Base-by-base conservation (phyloP, 257 asterid genomes). In the Jacaranda mimosifolia region DNA sequence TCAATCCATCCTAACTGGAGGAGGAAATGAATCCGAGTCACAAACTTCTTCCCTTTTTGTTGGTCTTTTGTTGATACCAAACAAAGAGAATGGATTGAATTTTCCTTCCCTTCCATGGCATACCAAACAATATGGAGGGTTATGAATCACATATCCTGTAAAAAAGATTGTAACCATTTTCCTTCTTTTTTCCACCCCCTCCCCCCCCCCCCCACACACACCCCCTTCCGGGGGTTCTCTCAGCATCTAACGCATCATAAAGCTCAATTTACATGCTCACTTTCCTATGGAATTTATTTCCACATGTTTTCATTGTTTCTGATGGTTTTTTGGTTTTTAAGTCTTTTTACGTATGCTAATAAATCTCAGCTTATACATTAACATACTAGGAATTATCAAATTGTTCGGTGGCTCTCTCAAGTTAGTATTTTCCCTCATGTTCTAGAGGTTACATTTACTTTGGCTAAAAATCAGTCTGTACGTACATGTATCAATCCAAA, bases 381-480 rank as follows among this genome's bases (percentile, higher is more conserved):
- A 10, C 11, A 51, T n/a, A 9, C 32, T 58, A 43, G 45, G 46
- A 19, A 35, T 40, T 36, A 64, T 36, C 38, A 72, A 35, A 57
- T 43, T 45, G 36, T 58, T 36, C 38, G 45, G 75, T 69, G 57
- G 58, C 75, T 40, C 80, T 52, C 40, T 17, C 39, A 43, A 57
- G 48, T 52, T 70, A 70, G 36, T 11, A 63, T 9, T 68, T 67
- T 43, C 39, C 48, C 63, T 77, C 45, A 77, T 35, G n/a, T 77
- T 45, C 2, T 58, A 18, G 18, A 58, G 52, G 69, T 46, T 18
- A 46, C 14, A 69, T 77, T 70, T 19, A 59, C 63, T 65, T 58
- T 17, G 43, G 55, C 45, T 11, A 77, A 62, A 21, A 48, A 36
- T 56, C 18, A 55, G 55, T 55, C 32, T 8, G 9, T 38, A 55